Conservation (phyloP, 306 rosid species). For the peach (Prunus persica) region DNA sequence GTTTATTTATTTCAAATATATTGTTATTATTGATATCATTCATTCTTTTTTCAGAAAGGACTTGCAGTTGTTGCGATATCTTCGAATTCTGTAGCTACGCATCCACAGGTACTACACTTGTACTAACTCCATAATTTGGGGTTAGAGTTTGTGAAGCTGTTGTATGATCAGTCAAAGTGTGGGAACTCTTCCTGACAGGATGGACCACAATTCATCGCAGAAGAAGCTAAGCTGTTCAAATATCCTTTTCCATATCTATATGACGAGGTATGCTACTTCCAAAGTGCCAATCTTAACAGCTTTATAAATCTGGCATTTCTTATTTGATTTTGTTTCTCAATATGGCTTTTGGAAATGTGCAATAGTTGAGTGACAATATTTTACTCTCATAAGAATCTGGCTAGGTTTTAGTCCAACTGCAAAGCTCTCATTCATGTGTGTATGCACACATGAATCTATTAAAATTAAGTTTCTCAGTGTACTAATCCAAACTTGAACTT, state of each 20-base stretch:
- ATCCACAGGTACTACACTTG: conserved; percentile 68
- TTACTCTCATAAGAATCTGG: neutral
- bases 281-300: conserved; percentile 8
- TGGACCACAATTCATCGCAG: conserved; percentile 89
- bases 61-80: conserved; percentile 80
- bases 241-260: conserved; percentile 91
- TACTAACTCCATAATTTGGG: conserved; percentile 31
- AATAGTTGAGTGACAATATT: neutral
- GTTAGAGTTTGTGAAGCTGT: conserved; percentile 33
- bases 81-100: conserved; percentile 77
- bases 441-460: conserved; percentile 1
- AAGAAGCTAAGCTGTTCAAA: conserved; percentile 67
- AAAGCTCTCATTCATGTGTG: neutral
- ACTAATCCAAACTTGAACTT: neutral
- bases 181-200: conserved; percentile 67
- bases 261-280: conserved; percentile 59
- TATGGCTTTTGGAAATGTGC: neutral
- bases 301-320: neutral
- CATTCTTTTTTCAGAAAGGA: neutral
- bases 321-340: neutral
- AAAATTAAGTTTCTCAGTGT: neutral
- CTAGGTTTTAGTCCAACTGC: conserved; percentile 1
- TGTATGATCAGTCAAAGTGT: conserved; percentile 36
- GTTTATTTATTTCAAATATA: neutral
- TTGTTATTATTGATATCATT: neutral